Percentiles rank a stretch among this genome's conserved stretches.
Conservation (phyloP, 768 basidiomycete genomes). For the Amanita phalloides region DNA sequence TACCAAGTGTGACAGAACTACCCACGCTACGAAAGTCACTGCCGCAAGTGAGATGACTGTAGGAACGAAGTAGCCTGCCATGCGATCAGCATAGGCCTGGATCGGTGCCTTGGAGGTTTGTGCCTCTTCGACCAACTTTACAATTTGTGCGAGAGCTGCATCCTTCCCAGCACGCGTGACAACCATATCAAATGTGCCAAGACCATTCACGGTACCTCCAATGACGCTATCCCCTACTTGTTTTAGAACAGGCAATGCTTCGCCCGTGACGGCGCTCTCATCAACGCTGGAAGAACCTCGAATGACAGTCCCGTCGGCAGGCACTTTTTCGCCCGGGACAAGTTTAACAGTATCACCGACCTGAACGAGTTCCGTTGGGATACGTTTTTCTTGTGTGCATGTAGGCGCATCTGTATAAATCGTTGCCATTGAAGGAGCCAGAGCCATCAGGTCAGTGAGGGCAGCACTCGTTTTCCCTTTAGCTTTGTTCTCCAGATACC, state of each 20-base stretch:
- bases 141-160: conserved; percentile 93
- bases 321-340: conserved; percentile 93
- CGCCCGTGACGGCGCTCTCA: conserved; percentile 95
- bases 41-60: conserved; percentile 74
- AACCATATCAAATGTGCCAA: conserved; percentile 95
- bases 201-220: conserved; percentile 93
- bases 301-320: conserved; percentile 89
- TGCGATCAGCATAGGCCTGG: conserved; percentile 89
- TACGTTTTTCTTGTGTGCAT: conserved; percentile 79
- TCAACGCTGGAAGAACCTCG: conserved; percentile 83
- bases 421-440: conserved; percentile 90
- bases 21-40: conserved; percentile 79
- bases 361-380: conserved; percentile 91
- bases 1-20: conserved; percentile 54
- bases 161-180: conserved; percentile 95
- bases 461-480: conserved; percentile 97
- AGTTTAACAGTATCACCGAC: conserved; percentile 90
- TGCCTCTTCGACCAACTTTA: conserved; percentile 93
- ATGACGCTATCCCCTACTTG: conserved; percentile 79
- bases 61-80: conserved; percentile 95
- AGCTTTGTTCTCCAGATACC: conserved; percentile 92
- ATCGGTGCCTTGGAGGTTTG: conserved; percentile 98
- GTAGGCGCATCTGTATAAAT: conserved; percentile 83
- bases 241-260: conserved; percentile 83
- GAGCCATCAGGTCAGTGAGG: conserved; percentile 91